Evolutionary conservation across 2,329 filamentous ascomycete genomes (phyloP), one percentile per base, ranked within the genome.

Genomic region (Dothistroma septosporum): DNA sequence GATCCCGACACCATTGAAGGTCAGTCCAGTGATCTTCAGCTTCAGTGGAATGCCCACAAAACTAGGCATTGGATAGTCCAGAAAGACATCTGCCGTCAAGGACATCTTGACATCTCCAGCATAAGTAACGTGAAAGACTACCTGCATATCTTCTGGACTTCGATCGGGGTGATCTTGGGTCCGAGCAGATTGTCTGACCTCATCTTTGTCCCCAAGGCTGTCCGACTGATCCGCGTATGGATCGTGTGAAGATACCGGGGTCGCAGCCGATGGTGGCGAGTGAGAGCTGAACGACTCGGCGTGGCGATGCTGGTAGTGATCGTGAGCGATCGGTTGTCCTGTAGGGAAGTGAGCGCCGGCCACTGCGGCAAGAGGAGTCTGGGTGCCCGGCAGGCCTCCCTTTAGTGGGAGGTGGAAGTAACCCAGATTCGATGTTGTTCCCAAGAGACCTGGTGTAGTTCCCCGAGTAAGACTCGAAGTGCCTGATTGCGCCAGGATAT

Each of bases 1-100:
- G 52, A 97, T 90, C 0, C 92, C 93, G 10, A 97, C 90, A 0
- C 94, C 94, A 73, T 99, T 93, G 76, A 99, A 99, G 0, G 90
- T 92, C 62, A 99, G 78, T 0, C 94, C 94, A 0, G 94, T 97
- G 68, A 99, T 95, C 74, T 93, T 96, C 28, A 99, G 82, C 75
- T 94, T 93, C 52, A 99, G 83, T 1, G 94, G 94, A 63, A 99
- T 93, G 12, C 92, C 92, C 2, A 97, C 93, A 71, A 99, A 99
- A 78, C 91, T 96, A 46, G 92, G 92, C 91, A 97, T 97, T 0
- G 94, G 94, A 74, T 99, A 99, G 76, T 99, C 94, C 35, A 99
- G 86, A 33, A 97, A 81, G 47, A 99, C 96, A 76, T 97, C 92
- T 0, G 94, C 92, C 24, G 94, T 97, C 54, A 99, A 81, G 63